Conservation (phyloP, 129 eudicot genomes). For the Pittosporum tobira region DNA sequence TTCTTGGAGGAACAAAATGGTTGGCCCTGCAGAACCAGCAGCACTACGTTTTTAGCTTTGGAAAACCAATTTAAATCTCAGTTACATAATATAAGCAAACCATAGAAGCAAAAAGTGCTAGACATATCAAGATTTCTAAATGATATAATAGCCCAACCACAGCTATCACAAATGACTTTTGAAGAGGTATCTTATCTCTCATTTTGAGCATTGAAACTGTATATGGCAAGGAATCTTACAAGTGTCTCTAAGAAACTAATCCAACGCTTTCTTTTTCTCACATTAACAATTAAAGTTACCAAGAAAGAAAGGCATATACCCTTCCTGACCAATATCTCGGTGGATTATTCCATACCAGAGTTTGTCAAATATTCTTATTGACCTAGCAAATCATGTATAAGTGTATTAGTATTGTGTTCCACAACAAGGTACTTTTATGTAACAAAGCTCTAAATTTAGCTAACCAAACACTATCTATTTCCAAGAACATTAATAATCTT, state of each 20-base stretch:
- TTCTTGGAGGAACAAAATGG: constrained; percentile 87
- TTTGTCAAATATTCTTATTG: too few relatives aligned
- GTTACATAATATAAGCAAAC: not conserved
- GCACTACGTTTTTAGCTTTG: constrained; percentile 1
- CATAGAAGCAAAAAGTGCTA: not conserved
- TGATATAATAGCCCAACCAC: not conserved
- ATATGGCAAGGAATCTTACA: too few relatives aligned
- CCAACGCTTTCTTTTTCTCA: not conserved
- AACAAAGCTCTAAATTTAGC: too few relatives aligned
- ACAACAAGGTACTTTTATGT: too few relatives aligned
- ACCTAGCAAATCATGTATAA: too few relatives aligned
- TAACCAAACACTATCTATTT: too few relatives aligned
- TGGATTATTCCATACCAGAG: not conserved
- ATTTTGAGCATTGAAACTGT: too few relatives aligned
- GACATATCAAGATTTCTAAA: not conserved
- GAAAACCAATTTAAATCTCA: not conserved
- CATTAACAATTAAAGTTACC: too few relatives aligned
- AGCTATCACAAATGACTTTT: not conserved
- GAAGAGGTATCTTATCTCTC: not conserved
- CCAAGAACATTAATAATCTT: too few relatives aligned
- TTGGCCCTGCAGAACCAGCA: constrained; percentile 73
- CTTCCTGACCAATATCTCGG: not conserved
- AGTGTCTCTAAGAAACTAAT: not conserved
- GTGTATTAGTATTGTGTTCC: too few relatives aligned
- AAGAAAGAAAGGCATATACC: not conserved